Percentiles rank a stretch among this genome's conserved stretches.
These are phyloP conservation scores for Omphalea diandra DNA, from an alignment of 441 rosid genomes.

Conservation along the genomic window DNA sequence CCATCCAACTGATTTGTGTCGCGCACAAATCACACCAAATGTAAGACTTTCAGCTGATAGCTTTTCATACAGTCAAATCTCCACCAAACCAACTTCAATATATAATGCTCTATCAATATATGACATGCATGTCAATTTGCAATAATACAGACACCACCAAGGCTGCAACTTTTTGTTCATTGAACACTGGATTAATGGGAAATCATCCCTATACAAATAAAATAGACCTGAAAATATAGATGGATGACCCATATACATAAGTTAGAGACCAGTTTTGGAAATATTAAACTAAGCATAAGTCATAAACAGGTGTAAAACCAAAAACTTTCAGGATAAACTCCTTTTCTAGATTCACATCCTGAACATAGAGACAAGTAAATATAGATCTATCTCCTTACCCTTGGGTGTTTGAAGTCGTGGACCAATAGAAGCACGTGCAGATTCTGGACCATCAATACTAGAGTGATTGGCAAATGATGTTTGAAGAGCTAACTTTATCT, in stretches of 20 bases:
- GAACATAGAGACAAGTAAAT: background rate
- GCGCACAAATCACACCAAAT: background rate
- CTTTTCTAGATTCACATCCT: background rate
- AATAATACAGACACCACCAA: background rate
- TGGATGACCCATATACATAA: background rate
- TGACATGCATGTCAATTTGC: background rate
- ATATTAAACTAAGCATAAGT: background rate
- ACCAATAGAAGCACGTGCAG: slow-evolving; percentile 43
- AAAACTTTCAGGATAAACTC: background rate
- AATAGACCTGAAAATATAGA: background rate
- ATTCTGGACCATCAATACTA: slow-evolving; percentile 44
- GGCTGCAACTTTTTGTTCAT: background rate
- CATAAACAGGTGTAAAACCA: background rate
- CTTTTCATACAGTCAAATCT: background rate
- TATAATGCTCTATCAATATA: background rate
- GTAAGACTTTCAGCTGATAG: background rate
- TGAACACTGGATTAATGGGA: background rate
- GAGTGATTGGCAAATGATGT: slow-evolving; percentile 40
- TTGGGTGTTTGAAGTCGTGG: slow-evolving; percentile 52
- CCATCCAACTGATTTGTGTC: background rate
- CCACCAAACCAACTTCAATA: slow-evolving; percentile 1
- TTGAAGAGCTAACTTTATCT: slow-evolving; percentile 48
- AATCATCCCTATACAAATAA: background rate
- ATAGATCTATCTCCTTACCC: slow-evolving; percentile 41
- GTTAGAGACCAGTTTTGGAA: background rate